Base-by-base conservation (phyloP, 2,329 filamentous ascomycete genomes). In the Mollisiaceae sp. region DNA sequence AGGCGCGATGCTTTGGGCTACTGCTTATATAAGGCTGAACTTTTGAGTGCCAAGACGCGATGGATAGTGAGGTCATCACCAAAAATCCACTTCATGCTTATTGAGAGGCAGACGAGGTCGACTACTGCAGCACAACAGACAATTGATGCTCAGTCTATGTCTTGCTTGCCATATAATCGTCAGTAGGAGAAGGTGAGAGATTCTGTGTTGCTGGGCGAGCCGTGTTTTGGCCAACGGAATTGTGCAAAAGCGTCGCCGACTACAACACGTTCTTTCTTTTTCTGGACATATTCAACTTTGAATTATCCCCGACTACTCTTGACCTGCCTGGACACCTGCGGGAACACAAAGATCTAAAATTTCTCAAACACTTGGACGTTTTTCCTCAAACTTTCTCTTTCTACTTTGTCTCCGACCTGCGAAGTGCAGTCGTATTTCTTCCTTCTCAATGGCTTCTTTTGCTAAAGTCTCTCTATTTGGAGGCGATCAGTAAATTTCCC, bases 401-500 rank as follows among this genome's bases (percentile, higher is more conserved):
- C 22, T 4, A 11, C 8, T 8, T 35, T 54, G 11, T 54, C 24
- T 54, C 11, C 45, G 32, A 18, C 14, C 50, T 54, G 50, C 22
- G 32, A 54, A 54, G 50, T 54, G 50, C 50, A 54, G 50, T 32
- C 22, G 3, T 15, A 18, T 54, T n/a, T 54, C 50, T 32, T 54
- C 22, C 22, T 14, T 45, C 43, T 38, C 63, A 4, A 69, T 67
- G 65, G 35, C 63, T 57, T 63, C 63, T 4, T 38, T 59, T 22
- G 52, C 64, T 6, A 50, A 50, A 24, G 27, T 57, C 15, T 64
- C 41, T 50, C 68, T 74, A 24, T 74, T 73, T 60, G 72, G 72
- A 2, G 72, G 72, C 36, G 59, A 72, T 39, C 67, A 70, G 73
- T 74, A 70, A 70, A 70, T 61, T 4, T 14, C 45, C 15, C 50